Evolutionary conservation across 257 asterid species (phyloP).

Genomic region (Apocynum venetum): DNA sequence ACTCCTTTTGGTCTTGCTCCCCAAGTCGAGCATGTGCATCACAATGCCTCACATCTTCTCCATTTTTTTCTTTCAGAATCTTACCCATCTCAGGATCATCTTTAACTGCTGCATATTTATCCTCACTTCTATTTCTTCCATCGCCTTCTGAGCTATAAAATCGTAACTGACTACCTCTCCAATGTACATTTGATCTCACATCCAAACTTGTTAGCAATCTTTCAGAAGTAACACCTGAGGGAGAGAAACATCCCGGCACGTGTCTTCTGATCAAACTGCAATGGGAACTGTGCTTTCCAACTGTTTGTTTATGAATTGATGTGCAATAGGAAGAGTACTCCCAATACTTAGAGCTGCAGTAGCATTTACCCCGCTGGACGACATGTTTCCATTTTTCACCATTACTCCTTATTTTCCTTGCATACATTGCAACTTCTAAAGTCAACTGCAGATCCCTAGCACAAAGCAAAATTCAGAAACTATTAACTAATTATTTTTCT

Average conservation of each 20-base stretch:
- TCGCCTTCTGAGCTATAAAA: slow-evolving; percentile 86
- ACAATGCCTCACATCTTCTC: slow-evolving; percentile 27
- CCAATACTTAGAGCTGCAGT: slow-evolving; percentile 31
- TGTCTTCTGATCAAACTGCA: slow-evolving; percentile 43
- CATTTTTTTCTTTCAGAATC: slow-evolving; percentile 32
- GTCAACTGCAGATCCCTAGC: slow-evolving; percentile 32
- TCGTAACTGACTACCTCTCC: slow-evolving; percentile 44
- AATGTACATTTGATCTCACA: slow-evolving; percentile 35
- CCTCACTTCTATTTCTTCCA: slow-evolving; percentile 83
- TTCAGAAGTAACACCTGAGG: slow-evolving; percentile 33
- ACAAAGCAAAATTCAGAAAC: slow-evolving; percentile 22
- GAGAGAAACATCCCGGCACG: slow-evolving; percentile 33
- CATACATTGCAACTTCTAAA: slow-evolving; percentile 58
- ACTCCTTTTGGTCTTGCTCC: slow-evolving; percentile 88
- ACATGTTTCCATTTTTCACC: slow-evolving; percentile 48
- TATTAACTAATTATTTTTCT: neutral
- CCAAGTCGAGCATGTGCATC: slow-evolving; percentile 90
- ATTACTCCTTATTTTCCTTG: slow-evolving; percentile 50
- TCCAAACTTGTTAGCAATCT: slow-evolving; percentile 35
- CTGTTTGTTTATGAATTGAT: slow-evolving; percentile 31
- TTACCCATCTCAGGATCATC: slow-evolving; percentile 50
- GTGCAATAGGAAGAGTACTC: slow-evolving; percentile 40
- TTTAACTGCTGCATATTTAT: slow-evolving; percentile 40
- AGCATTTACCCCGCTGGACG: slow-evolving; percentile 42
- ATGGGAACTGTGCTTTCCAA: slow-evolving; percentile 24